Evolutionary conservation across 306 rosid genomes (phyloP).

Genomic region (Cotoneaster glaucophyllus): DNA sequence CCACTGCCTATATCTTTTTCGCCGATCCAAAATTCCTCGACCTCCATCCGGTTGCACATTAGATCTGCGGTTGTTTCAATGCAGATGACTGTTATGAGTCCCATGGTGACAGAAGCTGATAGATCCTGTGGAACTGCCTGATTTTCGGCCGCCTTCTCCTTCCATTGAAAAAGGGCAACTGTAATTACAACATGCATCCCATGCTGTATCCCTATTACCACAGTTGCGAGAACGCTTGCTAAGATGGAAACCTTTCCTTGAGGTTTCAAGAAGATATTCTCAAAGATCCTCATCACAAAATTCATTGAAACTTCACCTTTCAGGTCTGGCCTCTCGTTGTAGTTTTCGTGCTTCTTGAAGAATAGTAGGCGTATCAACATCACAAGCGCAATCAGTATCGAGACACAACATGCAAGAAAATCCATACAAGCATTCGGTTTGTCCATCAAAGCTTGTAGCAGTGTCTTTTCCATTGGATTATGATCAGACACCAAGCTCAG

Average conservation of each 20-base stretch:
- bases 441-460: constrained; percentile 41
- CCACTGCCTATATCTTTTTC: constrained; percentile 24
- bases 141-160: constrained; percentile 12
- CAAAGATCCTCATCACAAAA: constrained; percentile 17
- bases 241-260: constrained; percentile 42
- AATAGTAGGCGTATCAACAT: constrained; percentile 38
- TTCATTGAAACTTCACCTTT: constrained; percentile 46
- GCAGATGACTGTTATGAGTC: constrained; percentile 47
- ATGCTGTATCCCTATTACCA: constrained; percentile 45
- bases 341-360: constrained; percentile 21
- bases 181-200: constrained; percentile 47
- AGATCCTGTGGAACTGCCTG: constrained; percentile 25
- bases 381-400: constrained; percentile 25
- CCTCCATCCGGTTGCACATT: constrained; percentile 23
- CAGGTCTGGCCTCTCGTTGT: constrained; percentile 39
- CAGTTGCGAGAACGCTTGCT: constrained; percentile 20
- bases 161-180: constrained; percentile 32
- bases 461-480: constrained; percentile 3
- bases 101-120: constrained; percentile 59
- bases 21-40: constrained; percentile 36
- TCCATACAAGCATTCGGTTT: constrained; percentile 35
- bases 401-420: constrained; percentile 24
- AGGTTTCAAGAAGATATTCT: constrained; percentile 27
- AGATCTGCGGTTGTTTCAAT: constrained; percentile 40
- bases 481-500: neutral